Evolutionary conservation across 805 yeast genomes (phyloP).

Genomic region (Tetrapisispora arboricola): DNA sequence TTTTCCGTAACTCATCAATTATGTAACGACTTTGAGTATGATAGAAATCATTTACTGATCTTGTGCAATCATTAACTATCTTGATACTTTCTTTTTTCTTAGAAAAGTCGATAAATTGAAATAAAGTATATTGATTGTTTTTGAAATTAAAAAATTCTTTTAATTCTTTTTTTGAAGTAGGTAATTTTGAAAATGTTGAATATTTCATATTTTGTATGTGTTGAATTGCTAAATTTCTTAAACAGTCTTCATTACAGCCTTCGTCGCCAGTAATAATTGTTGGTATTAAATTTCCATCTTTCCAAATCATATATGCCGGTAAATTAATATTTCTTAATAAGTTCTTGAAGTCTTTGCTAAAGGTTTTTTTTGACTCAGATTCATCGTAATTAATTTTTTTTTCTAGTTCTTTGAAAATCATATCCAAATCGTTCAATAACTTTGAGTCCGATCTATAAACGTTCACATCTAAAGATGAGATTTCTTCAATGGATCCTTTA

Average conservation of each 20-base stretch:
- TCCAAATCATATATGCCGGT: slow-evolving; percentile 54
- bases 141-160: not conserved
- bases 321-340: slow-evolving; percentile 44
- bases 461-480: not conserved
- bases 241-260: not conserved
- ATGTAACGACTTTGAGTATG: not conserved
- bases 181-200: not conserved
- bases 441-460: not conserved
- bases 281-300: slow-evolving; percentile 38
- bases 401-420: not conserved
- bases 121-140: not conserved
- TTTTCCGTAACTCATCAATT: not conserved
- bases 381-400: slow-evolving; percentile 33
- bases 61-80: not conserved
- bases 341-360: slow-evolving; percentile 35
- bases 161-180: not conserved
- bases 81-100: not conserved
- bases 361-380: slow-evolving; percentile 18
- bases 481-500: not conserved
- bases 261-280: not conserved
- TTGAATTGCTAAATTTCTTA: not conserved
- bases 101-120: not conserved
- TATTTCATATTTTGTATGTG: not conserved
- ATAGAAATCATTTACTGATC: slow-evolving; percentile 1
- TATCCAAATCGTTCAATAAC: not conserved